These are phyloP conservation scores for Bryoglossum gracile DNA, from an alignment of 495 filamentous ascomycete genomes.

Conservation along the genomic window DNA sequence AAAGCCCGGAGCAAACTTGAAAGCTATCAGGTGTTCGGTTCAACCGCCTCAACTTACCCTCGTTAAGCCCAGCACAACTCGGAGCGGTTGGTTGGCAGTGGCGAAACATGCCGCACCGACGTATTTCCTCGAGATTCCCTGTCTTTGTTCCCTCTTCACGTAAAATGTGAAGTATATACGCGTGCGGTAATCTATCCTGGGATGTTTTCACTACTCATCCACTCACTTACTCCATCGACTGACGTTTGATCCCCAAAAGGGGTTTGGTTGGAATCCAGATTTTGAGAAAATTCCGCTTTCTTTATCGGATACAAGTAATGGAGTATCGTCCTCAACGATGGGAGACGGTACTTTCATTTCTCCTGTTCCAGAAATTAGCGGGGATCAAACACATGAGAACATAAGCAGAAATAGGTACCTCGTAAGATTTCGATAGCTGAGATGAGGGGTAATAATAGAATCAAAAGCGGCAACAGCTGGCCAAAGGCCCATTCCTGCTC, in stretches of 20 bases:
- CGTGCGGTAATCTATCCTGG: no score
- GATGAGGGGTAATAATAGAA: constrained; percentile 47
- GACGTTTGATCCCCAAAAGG: constrained; percentile 24
- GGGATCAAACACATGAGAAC: neutral
- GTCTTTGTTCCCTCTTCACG: no score
- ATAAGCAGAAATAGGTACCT: constrained; percentile 21
- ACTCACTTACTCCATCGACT: neutral
- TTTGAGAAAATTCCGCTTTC: neutral
- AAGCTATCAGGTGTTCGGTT: no score
- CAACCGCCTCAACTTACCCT: no score
- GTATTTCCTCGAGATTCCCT: no score
- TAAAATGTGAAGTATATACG: no score
- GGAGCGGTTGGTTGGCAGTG: no score
- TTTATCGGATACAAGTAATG: constrained; percentile 13
- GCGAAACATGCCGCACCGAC: no score
- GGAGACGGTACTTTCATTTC: constrained; percentile 40
- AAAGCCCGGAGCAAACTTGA: no score
- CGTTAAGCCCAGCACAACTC: no score
- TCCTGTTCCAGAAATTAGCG: constrained; percentile 4
- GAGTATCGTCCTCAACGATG: constrained; percentile 24
- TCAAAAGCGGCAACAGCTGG: constrained; percentile 44
- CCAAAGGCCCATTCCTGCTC: constrained; percentile 54
- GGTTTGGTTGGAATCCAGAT: constrained; percentile 32
- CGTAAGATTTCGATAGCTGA: constrained; percentile 47
- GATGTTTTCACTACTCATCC: neutral